Evolutionary conservation across 257 asterid species (phyloP).

Genomic region (Penstemon davidsonii): DNA sequence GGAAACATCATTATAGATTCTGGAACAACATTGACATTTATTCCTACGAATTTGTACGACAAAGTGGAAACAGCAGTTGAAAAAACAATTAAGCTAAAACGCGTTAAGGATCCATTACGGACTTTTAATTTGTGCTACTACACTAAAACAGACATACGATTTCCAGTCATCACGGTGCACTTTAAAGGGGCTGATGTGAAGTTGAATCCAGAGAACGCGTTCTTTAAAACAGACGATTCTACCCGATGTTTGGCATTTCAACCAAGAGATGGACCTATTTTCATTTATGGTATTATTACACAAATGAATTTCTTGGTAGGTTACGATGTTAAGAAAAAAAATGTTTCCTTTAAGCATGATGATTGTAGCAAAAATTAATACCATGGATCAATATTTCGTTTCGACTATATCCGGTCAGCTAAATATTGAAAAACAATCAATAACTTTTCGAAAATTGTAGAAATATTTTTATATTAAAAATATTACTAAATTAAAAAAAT

Average conservation of each 20-base stretch:
- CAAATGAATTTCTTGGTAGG: too few relatives aligned
- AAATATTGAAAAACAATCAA: too few relatives aligned
- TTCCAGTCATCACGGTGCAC: conserved; percentile 30
- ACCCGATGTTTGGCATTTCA: conserved; percentile 31
- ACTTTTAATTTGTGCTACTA: conserved; percentile 27
- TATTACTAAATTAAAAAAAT: too few relatives aligned
- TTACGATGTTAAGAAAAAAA: too few relatives aligned
- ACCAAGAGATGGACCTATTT: background rate
- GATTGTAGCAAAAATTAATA: too few relatives aligned
- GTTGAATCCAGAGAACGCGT: conserved; percentile 10
- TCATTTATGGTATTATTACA: conserved; percentile 31
- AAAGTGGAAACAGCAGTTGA: conserved; percentile 18
- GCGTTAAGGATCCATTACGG: conserved; percentile 23
- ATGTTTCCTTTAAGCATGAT: too few relatives aligned
- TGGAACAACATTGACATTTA: conserved; percentile 40
- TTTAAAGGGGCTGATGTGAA: conserved; percentile 39
- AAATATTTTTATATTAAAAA: too few relatives aligned
- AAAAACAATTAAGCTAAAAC: conserved; percentile 23
- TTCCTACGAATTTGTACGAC: conserved; percentile 25
- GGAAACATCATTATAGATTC: conserved; percentile 44
- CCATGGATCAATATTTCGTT: too few relatives aligned
- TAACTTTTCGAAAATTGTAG: too few relatives aligned
- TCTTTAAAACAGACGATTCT: background rate
- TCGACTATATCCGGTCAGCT: too few relatives aligned
- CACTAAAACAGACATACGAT: background rate